Conservation (phyloP, 352 stramenopile genomes). For the Globisporangium heterothallicum region DNA sequence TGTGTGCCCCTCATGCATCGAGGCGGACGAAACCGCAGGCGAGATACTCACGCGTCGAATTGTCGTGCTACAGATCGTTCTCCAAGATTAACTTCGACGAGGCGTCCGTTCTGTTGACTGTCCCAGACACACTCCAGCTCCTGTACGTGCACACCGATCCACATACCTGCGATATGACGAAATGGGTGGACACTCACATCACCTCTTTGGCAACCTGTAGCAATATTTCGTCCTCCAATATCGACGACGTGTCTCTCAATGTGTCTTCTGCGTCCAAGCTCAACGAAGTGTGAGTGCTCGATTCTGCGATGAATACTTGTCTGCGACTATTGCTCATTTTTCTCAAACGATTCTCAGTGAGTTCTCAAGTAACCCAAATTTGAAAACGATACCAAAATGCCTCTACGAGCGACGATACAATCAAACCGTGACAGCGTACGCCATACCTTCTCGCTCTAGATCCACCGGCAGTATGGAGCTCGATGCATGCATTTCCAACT, state of each 20-base stretch:
- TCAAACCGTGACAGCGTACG: constrained; percentile 16
- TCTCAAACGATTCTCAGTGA: constrained; percentile 11
- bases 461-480: too few species aligned
- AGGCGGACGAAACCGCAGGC: too few species aligned
- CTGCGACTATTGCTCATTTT: neutral
- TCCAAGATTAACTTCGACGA: neutral
- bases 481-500: too few species aligned
- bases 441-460: neutral
- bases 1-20: neutral
- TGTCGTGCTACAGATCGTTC: neutral
- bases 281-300: too few species aligned
- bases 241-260: too few species aligned
- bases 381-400: constrained; percentile 19
- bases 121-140: neutral
- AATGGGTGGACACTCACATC: too few species aligned
- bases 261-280: too few species aligned
- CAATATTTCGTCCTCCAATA: too few species aligned
- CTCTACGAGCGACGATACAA: constrained; percentile 29
- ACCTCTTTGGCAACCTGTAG: too few species aligned
- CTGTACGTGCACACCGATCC: too few species aligned
- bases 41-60: too few species aligned
- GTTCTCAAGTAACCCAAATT: constrained; percentile 11
- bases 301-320: neutral
- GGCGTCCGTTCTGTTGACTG: neutral
- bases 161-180: too few species aligned